These are phyloP conservation scores for Fusarium liriodendri DNA, from an alignment of 2,329 filamentous ascomycete species.

Conservation along the genomic window DNA sequence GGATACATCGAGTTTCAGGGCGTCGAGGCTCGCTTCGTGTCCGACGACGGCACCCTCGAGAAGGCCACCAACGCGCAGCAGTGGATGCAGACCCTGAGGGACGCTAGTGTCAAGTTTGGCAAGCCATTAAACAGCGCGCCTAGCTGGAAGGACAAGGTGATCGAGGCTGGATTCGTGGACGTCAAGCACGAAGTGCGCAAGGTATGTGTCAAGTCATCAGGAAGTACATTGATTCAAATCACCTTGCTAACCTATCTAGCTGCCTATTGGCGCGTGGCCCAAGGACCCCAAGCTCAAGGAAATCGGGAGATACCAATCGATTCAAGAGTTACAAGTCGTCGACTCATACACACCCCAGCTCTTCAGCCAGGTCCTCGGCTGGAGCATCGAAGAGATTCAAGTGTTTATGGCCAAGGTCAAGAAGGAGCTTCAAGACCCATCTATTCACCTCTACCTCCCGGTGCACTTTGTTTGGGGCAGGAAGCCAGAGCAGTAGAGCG, in stretches of 20 bases:
- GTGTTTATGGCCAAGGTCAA: slow-evolving; percentile 34
- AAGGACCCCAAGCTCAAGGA: slow-evolving; percentile 14
- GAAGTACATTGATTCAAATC: fast-evolving
- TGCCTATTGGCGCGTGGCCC: slow-evolving; percentile 28
- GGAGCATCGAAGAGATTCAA: slow-evolving; percentile 30
- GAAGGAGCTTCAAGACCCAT: slow-evolving; percentile 34
- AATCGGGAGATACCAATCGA: slow-evolving; percentile 23
- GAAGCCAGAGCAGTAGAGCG: slow-evolving; percentile 10
- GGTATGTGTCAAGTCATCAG: background rate
- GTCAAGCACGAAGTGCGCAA: slow-evolving; percentile 29
- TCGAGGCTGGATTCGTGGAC: slow-evolving; percentile 23
- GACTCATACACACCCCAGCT: slow-evolving; percentile 33
- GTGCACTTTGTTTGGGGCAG: slow-evolving; percentile 31
- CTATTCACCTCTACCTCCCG: slow-evolving; percentile 32
- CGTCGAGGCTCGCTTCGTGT: slow-evolving; percentile 21
- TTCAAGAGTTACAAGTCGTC: slow-evolving; percentile 30
- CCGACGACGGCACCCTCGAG: slow-evolving; percentile 29
- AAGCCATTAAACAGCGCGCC: slow-evolving; percentile 23
- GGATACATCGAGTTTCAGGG: slow-evolving; percentile 26
- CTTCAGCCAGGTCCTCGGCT: slow-evolving; percentile 29
- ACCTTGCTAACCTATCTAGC: background rate
- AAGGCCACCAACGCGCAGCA: slow-evolving; percentile 21
- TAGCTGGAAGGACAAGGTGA: slow-evolving; percentile 21
- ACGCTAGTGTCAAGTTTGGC: slow-evolving; percentile 22
- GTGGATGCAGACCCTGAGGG: slow-evolving; percentile 17